Evolutionary conservation across 495 filamentous ascomycete species (phyloP).

Genomic region (Xylaria longipes): DNA sequence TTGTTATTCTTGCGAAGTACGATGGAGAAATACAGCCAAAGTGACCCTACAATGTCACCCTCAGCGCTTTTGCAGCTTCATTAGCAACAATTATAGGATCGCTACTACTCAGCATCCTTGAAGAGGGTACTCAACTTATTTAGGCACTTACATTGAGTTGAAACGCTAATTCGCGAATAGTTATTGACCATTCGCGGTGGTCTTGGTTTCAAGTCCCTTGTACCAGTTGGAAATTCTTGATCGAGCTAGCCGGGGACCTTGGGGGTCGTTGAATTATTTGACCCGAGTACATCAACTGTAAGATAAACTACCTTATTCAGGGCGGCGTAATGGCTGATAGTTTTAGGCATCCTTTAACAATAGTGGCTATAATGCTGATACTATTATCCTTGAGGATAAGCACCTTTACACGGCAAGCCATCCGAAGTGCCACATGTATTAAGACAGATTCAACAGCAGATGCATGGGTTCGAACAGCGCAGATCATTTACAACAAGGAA

Average conservation of each 20-base stretch:
- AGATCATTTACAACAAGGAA: not conserved
- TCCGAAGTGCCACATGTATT: not conserved
- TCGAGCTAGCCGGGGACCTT: not conserved
- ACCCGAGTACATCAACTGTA: not conserved
- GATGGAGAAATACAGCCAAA: not conserved
- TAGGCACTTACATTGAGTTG: not conserved
- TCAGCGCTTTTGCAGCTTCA: not conserved
- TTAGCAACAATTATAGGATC: not conserved
- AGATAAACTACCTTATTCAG: not conserved
- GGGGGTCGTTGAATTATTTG: not conserved
- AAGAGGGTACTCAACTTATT: not conserved
- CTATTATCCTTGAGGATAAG: not conserved
- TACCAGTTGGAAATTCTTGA: not conserved
- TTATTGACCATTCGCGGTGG: not conserved
- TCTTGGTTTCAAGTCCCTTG: not conserved
- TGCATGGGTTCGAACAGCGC: not conserved
- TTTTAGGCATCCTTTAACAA: not conserved
- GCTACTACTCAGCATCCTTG: not conserved
- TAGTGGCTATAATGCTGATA: not conserved
- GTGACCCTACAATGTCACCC: not conserved
- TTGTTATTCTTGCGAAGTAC: not conserved
- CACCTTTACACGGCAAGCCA: conserved; percentile 1
- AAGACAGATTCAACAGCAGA: not conserved
- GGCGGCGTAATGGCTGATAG: not conserved
- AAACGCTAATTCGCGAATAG: not conserved